phyloP scores from a whole-genome alignment of 2,329 filamentous ascomycete species.

The Penicillium sp. region DNA sequence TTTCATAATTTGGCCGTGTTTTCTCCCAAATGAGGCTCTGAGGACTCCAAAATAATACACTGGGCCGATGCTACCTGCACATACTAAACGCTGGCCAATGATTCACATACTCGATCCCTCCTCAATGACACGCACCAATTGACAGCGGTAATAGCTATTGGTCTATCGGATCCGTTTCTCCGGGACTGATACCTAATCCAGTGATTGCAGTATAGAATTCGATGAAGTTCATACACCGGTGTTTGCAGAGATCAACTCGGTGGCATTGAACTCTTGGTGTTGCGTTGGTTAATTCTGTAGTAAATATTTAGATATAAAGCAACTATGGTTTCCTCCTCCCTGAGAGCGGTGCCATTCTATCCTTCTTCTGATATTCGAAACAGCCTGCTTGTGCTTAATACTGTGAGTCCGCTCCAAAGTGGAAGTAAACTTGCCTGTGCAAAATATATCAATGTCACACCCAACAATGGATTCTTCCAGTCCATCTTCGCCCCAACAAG shows the following conservation, averaged over 20 bases:
- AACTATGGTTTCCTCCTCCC: neutral
- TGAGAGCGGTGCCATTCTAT: neutral
- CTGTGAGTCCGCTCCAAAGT: neutral
- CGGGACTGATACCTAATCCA: neutral
- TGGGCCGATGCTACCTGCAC: neutral
- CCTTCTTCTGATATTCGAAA: neutral
- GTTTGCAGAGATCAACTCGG: neutral
- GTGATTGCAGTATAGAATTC: neutral
- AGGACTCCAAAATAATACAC: neutral
- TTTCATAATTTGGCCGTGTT: neutral
- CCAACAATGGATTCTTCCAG: neutral
- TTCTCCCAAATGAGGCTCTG: constrained; percentile 1
- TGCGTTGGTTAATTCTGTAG: neutral
- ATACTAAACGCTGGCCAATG: neutral
- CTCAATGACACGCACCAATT: neutral
- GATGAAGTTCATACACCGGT: neutral
- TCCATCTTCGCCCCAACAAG: neutral
- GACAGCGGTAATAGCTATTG: neutral
- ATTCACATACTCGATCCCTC: neutral
- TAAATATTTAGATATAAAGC: neutral
- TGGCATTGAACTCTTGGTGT: no score
- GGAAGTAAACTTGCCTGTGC: neutral
- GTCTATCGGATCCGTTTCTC: neutral
- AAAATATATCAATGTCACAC: neutral
- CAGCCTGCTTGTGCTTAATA: neutral